Percentiles rank a stretch among this genome's conserved stretches.
These are phyloP conservation scores for Phytopythium montanum DNA, from an alignment of 352 stramenopile species.

Conservation along the genomic window DNA sequence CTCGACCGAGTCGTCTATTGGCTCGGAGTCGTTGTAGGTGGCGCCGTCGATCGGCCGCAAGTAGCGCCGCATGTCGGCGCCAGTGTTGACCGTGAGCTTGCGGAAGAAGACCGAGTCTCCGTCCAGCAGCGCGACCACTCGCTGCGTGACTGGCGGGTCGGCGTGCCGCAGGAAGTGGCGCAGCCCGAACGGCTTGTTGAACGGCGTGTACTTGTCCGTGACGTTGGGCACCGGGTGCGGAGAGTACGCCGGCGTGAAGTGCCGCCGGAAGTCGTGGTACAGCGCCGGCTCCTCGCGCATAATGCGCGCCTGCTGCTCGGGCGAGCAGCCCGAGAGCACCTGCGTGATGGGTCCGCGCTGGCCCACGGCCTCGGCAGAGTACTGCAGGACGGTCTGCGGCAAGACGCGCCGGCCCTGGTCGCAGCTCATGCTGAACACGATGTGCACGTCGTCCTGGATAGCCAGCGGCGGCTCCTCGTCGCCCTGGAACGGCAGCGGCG, in stretches of 20 bases:
- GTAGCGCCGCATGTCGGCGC: slow-evolving; percentile 33
- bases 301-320: slow-evolving; percentile 17
- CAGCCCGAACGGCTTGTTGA: slow-evolving; percentile 55
- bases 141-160: slow-evolving; percentile 32
- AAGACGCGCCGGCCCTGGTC: slow-evolving; percentile 30
- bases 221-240: slow-evolving; percentile 32
- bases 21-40: slow-evolving; percentile 20
- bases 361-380: slow-evolving; percentile 29
- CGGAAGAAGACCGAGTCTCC: slow-evolving; percentile 42
- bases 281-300: slow-evolving; percentile 33
- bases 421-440: slow-evolving; percentile 57
- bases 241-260: slow-evolving; percentile 47
- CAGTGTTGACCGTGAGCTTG: slow-evolving; percentile 39
- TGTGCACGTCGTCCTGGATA: slow-evolving; percentile 35
- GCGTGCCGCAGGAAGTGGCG: slow-evolving; percentile 46
- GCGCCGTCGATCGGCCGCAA: slow-evolving; percentile 17
- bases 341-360: slow-evolving; percentile 49
- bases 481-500: slow-evolving; percentile 1
- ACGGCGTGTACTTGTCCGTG: slow-evolving; percentile 42
- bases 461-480: background rate
- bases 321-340: slow-evolving; percentile 43
- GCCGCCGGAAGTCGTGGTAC: slow-evolving; percentile 50
- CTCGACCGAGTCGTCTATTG: slow-evolving; percentile 36
- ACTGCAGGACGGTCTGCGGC: slow-evolving; percentile 41
- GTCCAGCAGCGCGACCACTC: slow-evolving; percentile 35